Base-by-base conservation (phyloP, 345 rosid genomes). In the Citrus medica region DNA sequence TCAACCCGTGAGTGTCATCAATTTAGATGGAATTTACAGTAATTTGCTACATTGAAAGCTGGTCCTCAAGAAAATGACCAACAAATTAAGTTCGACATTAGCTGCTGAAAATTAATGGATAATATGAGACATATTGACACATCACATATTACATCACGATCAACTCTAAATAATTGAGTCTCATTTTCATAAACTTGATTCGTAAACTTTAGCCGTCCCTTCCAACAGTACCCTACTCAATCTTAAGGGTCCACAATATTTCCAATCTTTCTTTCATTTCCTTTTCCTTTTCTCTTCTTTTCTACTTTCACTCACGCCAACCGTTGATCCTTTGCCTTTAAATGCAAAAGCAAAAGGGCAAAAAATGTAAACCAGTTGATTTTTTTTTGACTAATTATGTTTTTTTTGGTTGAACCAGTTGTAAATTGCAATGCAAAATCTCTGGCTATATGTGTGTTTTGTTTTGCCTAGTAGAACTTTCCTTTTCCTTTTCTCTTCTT, bases 201-300 rank as follows among this genome's bases (percentile, higher is more conserved):
- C 38, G 53, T 37, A 25, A 66, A 21, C 71, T 67, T 67, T 37
- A 19, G 38, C 9, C 28, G 22, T 2, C 38, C 0, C 9, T 16
- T 19, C 40, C 28, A 28, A 17, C 66, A 63, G 7, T 16, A 9
- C 48, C 46, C 37, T 55, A 30, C 56, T 68, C 80, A 21, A 35
- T 60, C 76, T 35, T 22, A 7, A 64, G 83, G 82, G 77, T 73
- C 84, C 78, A 78, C 77, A 7, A 48, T 30, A 69, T 60, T 80
- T 82, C 79, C 22, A 78, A 71, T 82, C 87, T 12, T 25, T 35
- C 72, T 30, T 78, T 69, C 58, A 30, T 63, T 69, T 78, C 48
- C 25, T 46, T 37, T 37, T 56, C 28, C 59, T 59, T 48, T 65
- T 35, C 56, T 22, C 12, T n/a, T 28, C 38, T 63, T 71, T 7